Conservation (phyloP, 768 basidiomycete species). For the Auriscalpium vulgare region DNA sequence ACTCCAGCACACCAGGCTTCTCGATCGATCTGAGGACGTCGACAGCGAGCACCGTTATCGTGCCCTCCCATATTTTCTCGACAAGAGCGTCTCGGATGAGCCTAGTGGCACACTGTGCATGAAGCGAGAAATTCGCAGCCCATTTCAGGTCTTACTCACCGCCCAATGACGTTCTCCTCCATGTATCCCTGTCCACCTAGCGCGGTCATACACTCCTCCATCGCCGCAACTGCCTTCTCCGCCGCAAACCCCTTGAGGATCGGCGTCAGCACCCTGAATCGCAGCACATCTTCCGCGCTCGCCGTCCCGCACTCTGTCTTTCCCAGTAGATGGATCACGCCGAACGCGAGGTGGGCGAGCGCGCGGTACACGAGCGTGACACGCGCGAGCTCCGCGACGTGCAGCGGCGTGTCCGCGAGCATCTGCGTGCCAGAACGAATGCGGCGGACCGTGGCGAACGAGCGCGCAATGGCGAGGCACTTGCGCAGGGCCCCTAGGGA, state of each 20-base stretch:
- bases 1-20: slow-evolving; percentile 33
- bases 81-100: slow-evolving; percentile 62
- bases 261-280: slow-evolving; percentile 61
- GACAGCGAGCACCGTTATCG: slow-evolving; percentile 56
- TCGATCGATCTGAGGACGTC: slow-evolving; percentile 53
- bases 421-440: slow-evolving; percentile 44
- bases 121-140: background rate
- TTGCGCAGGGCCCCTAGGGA: slow-evolving; percentile 52
- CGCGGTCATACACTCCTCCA: slow-evolving; percentile 69
- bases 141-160: slow-evolving; percentile 22
- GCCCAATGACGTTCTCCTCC: slow-evolving; percentile 70
- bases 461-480: slow-evolving; percentile 55
- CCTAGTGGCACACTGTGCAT: slow-evolving; percentile 17
- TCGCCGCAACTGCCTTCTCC: slow-evolving; percentile 50
- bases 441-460: slow-evolving; percentile 52
- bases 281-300: slow-evolving; percentile 36
- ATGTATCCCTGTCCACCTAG: slow-evolving; percentile 78
- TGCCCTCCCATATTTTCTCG: slow-evolving; percentile 83
- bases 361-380: slow-evolving; percentile 59
- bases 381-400: slow-evolving; percentile 57
- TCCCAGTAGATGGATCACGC: slow-evolving; percentile 50
- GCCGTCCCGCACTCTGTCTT: slow-evolving; percentile 51
- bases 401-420: slow-evolving; percentile 47
- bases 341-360: slow-evolving; percentile 55
- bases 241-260: slow-evolving; percentile 64